Evolutionary conservation across 108 stramenopile genomes (phyloP).

Genomic region (Fistulifera solaris): DNA sequence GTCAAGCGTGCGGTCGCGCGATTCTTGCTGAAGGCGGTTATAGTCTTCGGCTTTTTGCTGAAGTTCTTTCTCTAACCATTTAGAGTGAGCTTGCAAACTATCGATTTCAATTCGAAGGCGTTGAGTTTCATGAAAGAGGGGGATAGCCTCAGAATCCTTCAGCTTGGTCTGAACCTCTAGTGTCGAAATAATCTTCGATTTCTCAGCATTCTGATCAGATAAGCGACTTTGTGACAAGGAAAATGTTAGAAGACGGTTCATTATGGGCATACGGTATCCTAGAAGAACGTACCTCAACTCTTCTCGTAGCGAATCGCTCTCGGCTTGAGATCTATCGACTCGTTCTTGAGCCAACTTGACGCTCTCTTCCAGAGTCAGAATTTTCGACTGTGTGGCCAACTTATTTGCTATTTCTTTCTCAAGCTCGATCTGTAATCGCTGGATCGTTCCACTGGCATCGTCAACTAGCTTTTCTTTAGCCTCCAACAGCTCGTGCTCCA

Average conservation of each 20-base stretch:
- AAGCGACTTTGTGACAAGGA: constrained; percentile 35
- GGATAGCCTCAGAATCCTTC: constrained; percentile 46
- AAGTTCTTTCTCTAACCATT: constrained; percentile 60
- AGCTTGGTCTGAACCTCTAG: constrained; percentile 44
- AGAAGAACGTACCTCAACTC: constrained; percentile 72
- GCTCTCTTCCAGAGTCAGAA: constrained; percentile 7
- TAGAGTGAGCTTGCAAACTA: constrained; percentile 43
- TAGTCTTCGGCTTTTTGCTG: constrained; percentile 24
- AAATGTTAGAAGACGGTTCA: not conserved
- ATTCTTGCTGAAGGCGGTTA: constrained; percentile 16
- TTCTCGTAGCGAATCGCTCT: constrained; percentile 49
- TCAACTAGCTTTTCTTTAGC: not conserved
- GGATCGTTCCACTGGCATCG: not conserved
- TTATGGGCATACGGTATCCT: not conserved
- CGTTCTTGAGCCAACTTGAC: constrained; percentile 17
- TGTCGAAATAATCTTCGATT: constrained; percentile 26
- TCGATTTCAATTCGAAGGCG: constrained; percentile 65
- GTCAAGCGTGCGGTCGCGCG: constrained; percentile 25
- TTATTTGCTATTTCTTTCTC: constrained; percentile 18
- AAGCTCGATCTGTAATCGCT: constrained; percentile 18
- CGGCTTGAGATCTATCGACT: constrained; percentile 36
- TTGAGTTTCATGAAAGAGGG: constrained; percentile 52
- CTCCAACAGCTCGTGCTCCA: not conserved
- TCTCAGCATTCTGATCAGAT: constrained; percentile 38
- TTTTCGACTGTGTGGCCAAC: not conserved